Evolutionary conservation across 2,329 filamentous ascomycete genomes (phyloP).

Genomic region (Ascochyta koolunga): DNA sequence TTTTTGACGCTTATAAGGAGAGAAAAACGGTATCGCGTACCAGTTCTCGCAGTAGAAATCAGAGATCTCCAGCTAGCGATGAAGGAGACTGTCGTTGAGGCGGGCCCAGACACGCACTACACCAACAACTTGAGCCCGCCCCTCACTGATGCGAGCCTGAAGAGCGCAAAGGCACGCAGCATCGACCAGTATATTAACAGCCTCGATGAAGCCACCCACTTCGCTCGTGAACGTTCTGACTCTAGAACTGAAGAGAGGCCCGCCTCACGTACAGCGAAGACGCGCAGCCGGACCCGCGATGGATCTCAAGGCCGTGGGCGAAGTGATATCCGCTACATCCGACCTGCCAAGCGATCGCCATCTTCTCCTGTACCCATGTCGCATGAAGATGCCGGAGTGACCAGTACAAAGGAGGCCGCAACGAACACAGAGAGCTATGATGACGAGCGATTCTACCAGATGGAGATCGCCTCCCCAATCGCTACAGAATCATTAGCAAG

Average conservation of each 20-base stretch:
- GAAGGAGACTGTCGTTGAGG: constrained; percentile 51
- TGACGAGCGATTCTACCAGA: constrained; percentile 56
- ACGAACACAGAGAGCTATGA: constrained; percentile 55
- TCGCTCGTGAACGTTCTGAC: constrained; percentile 50
- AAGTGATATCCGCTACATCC: constrained; percentile 69
- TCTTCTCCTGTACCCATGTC: constrained; percentile 95
- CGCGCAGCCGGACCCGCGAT: constrained; percentile 59
- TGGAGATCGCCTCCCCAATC: constrained; percentile 43
- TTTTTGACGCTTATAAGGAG: constrained; percentile 68
- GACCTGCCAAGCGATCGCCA: constrained; percentile 81
- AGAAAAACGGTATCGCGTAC: constrained; percentile 67
- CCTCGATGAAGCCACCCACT: constrained; percentile 75
- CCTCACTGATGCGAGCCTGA: constrained; percentile 56
- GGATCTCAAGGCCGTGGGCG: constrained; percentile 74
- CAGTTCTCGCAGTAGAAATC: constrained; percentile 79
- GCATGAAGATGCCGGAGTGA: constrained; percentile 72
- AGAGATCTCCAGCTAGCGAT: constrained; percentile 66
- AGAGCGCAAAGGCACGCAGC: constrained; percentile 66
- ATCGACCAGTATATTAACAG: constrained; percentile 87
- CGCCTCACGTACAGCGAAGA: constrained; percentile 54
- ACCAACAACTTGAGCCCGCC: constrained; percentile 60
- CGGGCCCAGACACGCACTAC: constrained; percentile 44
- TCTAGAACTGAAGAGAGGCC: constrained; percentile 54
- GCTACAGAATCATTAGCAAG: constrained; percentile 47
- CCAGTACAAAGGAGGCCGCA: constrained; percentile 48